Evolutionary conservation across 306 rosid species (phyloP), one percentile per base, ranked within the genome.

Genomic region (Vigna angularis): DNA sequence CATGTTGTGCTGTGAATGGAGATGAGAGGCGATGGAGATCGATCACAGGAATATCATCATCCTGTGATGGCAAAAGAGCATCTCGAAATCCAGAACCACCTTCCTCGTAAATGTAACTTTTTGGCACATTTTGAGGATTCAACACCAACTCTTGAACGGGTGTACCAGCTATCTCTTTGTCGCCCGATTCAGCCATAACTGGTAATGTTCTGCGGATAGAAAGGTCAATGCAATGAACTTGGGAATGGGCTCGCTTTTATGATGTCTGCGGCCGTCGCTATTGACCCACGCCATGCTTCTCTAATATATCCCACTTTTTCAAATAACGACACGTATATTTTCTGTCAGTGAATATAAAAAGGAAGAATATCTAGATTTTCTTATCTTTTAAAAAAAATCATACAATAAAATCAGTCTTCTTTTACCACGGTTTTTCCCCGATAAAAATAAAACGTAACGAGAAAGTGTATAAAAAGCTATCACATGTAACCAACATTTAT

Each of bases 91-190:
- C 89, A 26, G 48, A 52, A 57, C 74, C 76, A 1, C 73, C 79
- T 22, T 82, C 84, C 0, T 83, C 79, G 3, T 59, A 61, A 3
- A 79, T 64, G 59, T 74, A 90, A 12, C 32, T 66, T 9, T 65
- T 77, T 52, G 92, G 89, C 3, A 84, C 64, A 26, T 67, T 61
- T 24, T 82, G 79, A 28, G 79, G 38, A 56, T 36, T 45, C 61
- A 68, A 9, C 16, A 16, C 1, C 34, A 88, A 62, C 4, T 88
- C 90, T 79, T 90, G 85, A 11, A 83, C 89, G 9, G 82, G 34
- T 73, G 67, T 55, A 1, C 72, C 83, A 7, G 28, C 16, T 2
- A 47, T 63, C 63, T 18, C 73, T 32, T 10, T 32, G 59, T 50
- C 34, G 0, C 13, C 32, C 4, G 82, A 36, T 28, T 69, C 84